Conservation (phyloP, 208 protist species). For the Crithidia fasciculata region DNA sequence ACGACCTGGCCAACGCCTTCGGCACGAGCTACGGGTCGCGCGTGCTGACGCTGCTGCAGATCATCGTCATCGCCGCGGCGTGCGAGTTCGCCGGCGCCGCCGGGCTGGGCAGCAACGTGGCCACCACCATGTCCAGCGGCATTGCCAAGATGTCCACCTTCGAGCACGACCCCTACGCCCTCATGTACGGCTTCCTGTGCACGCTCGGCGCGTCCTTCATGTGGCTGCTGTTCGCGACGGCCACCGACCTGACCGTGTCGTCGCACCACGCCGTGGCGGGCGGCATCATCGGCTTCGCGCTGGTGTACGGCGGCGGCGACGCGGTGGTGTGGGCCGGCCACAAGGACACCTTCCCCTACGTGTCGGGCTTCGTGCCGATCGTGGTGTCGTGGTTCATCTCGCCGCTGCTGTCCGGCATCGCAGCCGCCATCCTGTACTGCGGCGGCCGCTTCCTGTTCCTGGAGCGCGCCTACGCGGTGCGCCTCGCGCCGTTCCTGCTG, state of each 20-base stretch:
- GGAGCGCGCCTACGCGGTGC: conserved; percentile 37
- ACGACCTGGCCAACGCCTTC: conserved; percentile 92
- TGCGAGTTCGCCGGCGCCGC: conserved; percentile 80
- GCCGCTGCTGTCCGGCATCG: conserved; percentile 51
- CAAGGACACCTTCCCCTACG: conserved; percentile 54
- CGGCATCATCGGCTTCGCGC: conserved; percentile 75
- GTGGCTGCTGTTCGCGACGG: conserved; percentile 64
- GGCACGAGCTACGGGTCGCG: conserved; percentile 79
- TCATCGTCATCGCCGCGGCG: conserved; percentile 72
- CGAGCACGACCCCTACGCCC: conserved; percentile 60
- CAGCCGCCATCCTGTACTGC: conserved; percentile 44
- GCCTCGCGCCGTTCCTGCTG: conserved; percentile 43
- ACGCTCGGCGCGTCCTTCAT: conserved; percentile 45
- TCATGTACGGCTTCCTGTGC: conserved; percentile 83
- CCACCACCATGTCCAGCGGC: conserved; percentile 63
- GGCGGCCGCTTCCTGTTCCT: conserved; percentile 46
- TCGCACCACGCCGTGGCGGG: conserved; percentile 70
- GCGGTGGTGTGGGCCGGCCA: conserved; percentile 56
- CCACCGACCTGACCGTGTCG: conserved; percentile 52
- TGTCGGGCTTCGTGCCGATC: conserved; percentile 62
- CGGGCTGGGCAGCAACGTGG: conserved; percentile 61
- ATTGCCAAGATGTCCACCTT: conserved; percentile 61
- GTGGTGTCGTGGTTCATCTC: conserved; percentile 70
- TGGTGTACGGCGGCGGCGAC: conserved; percentile 60
- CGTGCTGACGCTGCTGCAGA: conserved; percentile 69